Base-by-base conservation (phyloP, 441 rosid species). In the Brassica hybrid region DNA sequence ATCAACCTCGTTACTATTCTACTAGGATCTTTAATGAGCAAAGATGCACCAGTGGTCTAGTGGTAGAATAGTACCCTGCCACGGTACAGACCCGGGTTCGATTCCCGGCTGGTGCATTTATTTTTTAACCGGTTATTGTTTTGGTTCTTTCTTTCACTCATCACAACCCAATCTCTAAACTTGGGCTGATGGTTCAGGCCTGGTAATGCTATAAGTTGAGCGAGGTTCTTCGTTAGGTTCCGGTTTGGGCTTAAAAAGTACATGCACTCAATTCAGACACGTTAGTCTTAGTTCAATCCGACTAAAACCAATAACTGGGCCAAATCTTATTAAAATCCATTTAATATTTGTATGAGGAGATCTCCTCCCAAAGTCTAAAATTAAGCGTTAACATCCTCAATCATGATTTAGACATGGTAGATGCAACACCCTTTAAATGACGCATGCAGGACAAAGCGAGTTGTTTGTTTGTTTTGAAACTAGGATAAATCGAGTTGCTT, bases 11-110 rank as follows among this genome's bases (percentile, higher is more conserved):
- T 19, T 19, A 19, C 21, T 19, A 19, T 19, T 19, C 21, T 19
- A 19, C 21, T 19, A 19, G 21, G 21, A 19, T 19, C 23, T 21
- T 21, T 21, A 21, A 21, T 21, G 2, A 21, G 2, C 23, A 21
- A 21, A 21, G 23, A 1, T 1, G 77, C 80, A 92, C 94, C 91
- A 86, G 92, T 91, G 95, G 97, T 90, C 97, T 88, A 88, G 97
- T 87, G 91, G 97, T 88, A 90, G 94, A 90, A 90, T 91, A 93
- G 91, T 93, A 91, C 94, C 90, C 93, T 95, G 94, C 94, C 94
- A 90, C 88, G 90, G 91, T 89, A 89, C 90, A 89, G 97, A 87
- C 93, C 89, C 88, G 90, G 90, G 95, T 89, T 90, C 94, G 94
- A 89, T 88, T 88, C 86, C 93, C 90, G 65, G 78, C 80, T 82